phyloP scores from a whole-genome alignment of 257 asterid species.

The Jasminum sambac region DNA sequence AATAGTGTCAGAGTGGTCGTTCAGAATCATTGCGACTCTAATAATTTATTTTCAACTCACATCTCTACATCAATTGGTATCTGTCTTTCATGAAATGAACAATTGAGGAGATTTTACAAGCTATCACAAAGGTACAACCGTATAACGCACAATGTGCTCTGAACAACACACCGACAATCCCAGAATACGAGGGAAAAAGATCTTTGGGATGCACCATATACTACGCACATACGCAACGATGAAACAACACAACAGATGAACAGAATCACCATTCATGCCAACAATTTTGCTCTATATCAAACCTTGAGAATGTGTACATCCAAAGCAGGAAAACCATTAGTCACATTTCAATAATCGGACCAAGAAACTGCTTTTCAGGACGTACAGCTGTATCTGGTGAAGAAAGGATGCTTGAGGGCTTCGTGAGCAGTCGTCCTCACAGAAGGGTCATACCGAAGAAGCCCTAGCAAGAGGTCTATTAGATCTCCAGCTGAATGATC shows the following conservation, averaged over 20 bases:
- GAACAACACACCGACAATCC: neutral
- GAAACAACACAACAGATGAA: neutral
- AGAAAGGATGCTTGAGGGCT: slow-evolving; percentile 52
- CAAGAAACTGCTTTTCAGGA: neutral
- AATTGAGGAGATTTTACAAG: neutral
- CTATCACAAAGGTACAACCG: neutral
- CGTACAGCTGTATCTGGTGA: slow-evolving; percentile 35
- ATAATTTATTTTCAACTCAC: too few species aligned
- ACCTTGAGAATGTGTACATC: neutral
- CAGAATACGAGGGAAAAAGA: neutral
- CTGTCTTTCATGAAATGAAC: neutral
- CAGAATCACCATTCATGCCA: neutral
- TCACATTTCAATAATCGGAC: neutral
- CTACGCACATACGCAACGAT: neutral
- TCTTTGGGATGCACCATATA: neutral
- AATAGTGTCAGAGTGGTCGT: too few species aligned
- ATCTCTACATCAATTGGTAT: too few species aligned
- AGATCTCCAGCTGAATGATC: slow-evolving; percentile 58
- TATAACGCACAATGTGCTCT: neutral
- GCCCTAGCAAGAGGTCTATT: slow-evolving; percentile 52
- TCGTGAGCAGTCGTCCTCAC: slow-evolving; percentile 42
- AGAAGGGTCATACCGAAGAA: slow-evolving; percentile 44
- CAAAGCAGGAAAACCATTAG: neutral
- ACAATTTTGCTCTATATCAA: neutral
- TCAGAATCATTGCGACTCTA: too few species aligned